phyloP scores from a whole-genome alignment of 1,284 basidiomycete species.

The Anthracocystis walkeri region DNA sequence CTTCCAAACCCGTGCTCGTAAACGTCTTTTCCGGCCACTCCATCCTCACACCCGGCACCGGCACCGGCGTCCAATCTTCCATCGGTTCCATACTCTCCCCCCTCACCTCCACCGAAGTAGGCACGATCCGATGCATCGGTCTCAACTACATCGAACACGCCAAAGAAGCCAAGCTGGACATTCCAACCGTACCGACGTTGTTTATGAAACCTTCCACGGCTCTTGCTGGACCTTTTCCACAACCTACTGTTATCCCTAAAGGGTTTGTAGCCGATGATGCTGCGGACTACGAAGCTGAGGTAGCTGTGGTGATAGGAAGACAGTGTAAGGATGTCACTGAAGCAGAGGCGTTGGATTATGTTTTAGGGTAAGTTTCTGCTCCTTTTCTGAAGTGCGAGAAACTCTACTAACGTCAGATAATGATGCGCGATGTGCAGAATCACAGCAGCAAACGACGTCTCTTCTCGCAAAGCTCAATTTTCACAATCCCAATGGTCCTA shows the following conservation, averaged over 20 bases:
- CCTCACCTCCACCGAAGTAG: conserved; percentile 72
- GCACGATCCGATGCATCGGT: conserved; percentile 81
- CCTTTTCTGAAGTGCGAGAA: too few species aligned
- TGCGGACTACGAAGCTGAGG: conserved; percentile 89
- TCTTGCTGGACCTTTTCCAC: conserved; percentile 78
- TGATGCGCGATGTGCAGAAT: conserved; percentile 20
- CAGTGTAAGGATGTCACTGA: conserved; percentile 81
- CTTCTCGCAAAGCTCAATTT: conserved; percentile 66
- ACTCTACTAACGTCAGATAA: background rate
- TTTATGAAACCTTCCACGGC: conserved; percentile 83
- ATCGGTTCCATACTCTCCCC: conserved; percentile 80
- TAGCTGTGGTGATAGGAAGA: conserved; percentile 86
- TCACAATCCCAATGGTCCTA: conserved; percentile 69
- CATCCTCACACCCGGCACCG: conserved; percentile 76
- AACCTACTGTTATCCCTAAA: conserved; percentile 74
- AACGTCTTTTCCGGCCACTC: conserved; percentile 77
- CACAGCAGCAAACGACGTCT: conserved; percentile 71
- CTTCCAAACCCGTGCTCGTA: conserved; percentile 75
- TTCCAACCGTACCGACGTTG: conserved; percentile 76
- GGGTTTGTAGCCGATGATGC: conserved; percentile 77
- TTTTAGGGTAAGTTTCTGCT: conserved; percentile 71
- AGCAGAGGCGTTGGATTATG: conserved; percentile 81
- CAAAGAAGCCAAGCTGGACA: conserved; percentile 70
- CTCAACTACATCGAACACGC: conserved; percentile 84
- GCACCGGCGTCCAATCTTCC: conserved; percentile 76